phyloP scores from a whole-genome alignment of 768 basidiomycete genomes.

The Boletus rex-veris region DNA sequence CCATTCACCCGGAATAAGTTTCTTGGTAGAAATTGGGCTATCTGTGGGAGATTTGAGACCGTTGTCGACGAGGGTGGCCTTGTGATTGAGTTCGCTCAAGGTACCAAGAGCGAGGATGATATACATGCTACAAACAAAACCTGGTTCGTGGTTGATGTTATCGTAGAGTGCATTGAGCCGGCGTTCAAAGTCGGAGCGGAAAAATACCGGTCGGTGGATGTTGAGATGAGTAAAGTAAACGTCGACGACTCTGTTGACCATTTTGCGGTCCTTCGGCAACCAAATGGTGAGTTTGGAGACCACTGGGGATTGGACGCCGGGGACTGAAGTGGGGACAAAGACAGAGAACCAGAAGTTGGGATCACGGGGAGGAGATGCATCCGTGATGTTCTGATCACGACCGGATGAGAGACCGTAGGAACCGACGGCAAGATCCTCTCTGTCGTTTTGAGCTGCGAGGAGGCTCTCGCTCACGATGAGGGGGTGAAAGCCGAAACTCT shows the following conservation, averaged over 20 bases:
- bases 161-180: constrained; percentile 66
- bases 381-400: constrained; percentile 57
- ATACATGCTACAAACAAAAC: constrained; percentile 75
- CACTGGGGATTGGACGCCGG: constrained; percentile 16
- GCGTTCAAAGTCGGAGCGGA: constrained; percentile 64
- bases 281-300: constrained; percentile 44
- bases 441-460: constrained; percentile 49
- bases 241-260: constrained; percentile 59
- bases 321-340: constrained; percentile 47
- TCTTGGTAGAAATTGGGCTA: constrained; percentile 45
- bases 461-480: constrained; percentile 65
- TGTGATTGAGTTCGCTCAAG: constrained; percentile 76
- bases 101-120: constrained; percentile 78
- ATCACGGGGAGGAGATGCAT: constrained; percentile 57
- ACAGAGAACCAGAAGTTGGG: constrained; percentile 58
- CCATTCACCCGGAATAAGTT: constrained; percentile 60
- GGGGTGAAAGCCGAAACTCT: constrained; percentile 73
- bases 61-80: constrained; percentile 51
- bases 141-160: constrained; percentile 61
- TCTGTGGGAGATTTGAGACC: constrained; percentile 35
- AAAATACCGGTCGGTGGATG: constrained; percentile 73
- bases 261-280: constrained; percentile 74
- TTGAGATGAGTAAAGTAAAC: constrained; percentile 79
- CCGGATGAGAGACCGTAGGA: constrained; percentile 67
- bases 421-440: constrained; percentile 75